A percentile compares a stretch with the other conserved stretches of the same genome.
phyloP scores from a whole-genome alignment of 805 yeast species.

The Sporopachydermia lactativora region DNA sequence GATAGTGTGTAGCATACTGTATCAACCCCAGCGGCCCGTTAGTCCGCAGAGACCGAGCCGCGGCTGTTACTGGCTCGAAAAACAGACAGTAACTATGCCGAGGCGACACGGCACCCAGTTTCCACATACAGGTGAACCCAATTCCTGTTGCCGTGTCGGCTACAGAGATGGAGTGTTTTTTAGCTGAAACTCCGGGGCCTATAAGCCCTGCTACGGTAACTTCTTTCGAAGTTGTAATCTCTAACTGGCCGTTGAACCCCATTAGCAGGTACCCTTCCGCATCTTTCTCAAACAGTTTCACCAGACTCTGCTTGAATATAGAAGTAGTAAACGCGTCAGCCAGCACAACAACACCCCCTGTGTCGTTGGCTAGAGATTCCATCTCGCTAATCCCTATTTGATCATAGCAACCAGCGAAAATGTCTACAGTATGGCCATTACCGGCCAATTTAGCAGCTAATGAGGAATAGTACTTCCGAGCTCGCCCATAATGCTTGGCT shows the following conservation, averaged over 20 bases:
- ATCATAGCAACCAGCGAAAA: conserved; percentile 91
- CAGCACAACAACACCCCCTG: conserved; percentile 82
- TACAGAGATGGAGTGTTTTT: conserved; percentile 52
- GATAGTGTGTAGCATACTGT: conserved; percentile 86
- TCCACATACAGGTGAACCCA: conserved; percentile 90
- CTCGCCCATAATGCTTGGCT: conserved; percentile 79
- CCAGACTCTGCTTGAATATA: conserved; percentile 82
- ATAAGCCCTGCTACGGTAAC: conserved; percentile 84
- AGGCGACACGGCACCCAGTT: conserved; percentile 73
- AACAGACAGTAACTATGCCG: conserved; percentile 79
- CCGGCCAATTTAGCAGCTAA: conserved; percentile 58
- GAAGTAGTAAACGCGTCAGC: conserved; percentile 92
- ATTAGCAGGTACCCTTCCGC: conserved; percentile 72
- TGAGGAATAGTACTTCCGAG: conserved; percentile 65
- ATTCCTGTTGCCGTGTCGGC: conserved; percentile 90
- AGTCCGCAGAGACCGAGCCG: conserved; percentile 18
- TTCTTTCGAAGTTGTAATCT: conserved; percentile 77
- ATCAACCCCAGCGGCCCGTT: conserved; percentile 32
- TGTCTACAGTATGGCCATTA: conserved; percentile 72
- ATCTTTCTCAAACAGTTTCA: conserved; percentile 78
- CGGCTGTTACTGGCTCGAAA: conserved; percentile 50
- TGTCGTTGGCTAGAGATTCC: conserved; percentile 70
- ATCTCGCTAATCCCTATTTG: conserved; percentile 92
- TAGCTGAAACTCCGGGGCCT: conserved; percentile 79
- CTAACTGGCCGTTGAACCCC: conserved; percentile 84